Base-by-base conservation (phyloP, 169 alveolate species). In the Eimeria sp. region DNA sequence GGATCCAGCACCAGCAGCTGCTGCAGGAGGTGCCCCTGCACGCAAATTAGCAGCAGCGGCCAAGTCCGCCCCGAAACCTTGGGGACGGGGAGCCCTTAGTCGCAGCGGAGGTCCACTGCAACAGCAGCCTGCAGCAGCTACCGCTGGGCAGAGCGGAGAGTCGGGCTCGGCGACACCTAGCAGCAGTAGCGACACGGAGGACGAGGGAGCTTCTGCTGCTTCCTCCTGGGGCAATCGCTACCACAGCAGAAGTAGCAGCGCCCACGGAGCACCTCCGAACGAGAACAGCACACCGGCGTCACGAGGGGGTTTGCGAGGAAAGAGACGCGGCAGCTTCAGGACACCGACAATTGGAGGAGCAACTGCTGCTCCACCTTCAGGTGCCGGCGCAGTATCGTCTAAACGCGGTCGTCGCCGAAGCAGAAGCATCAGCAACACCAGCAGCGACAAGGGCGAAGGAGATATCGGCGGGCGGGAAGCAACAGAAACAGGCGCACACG, bases 51-150 rank as follows among this genome's bases (percentile, higher is more conserved):
- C 91, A 34, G 91, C 91, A 83, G 91, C 91, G 27, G 91, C 91
- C 18, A 83, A 83, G 43, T 83, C 91, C 9, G 91, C 91, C 57
- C 91, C 91, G 22, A 51, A 76, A 57, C 91, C 91, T 51, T 83
- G 91, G 91, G 75, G 91, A 30, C 75, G 91, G 70, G 91, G 91
- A 61, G 91, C 91, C 91, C 91, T 83, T n/a, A 83, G 91, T 57
- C 91, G 91, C 91, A 83, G 91, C 76, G 91, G 91, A 76, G 91
- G 75, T 20, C 91, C 91, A 13, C 57, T 83, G 57, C 91, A 51
- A 43, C 76, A 51, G n/a, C 91, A 83, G 76, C 91, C 91, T 51
- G 91, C 91, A 2, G 91, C 91, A 27, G 76, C 75, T 30, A 83
- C 73, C 4, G 91, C 14, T 9, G 91, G 91, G 22, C 72, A 40